Conservation (phyloP, 371 early-diverging fungal genomes). For the Lichtheimia ramosa region DNA sequence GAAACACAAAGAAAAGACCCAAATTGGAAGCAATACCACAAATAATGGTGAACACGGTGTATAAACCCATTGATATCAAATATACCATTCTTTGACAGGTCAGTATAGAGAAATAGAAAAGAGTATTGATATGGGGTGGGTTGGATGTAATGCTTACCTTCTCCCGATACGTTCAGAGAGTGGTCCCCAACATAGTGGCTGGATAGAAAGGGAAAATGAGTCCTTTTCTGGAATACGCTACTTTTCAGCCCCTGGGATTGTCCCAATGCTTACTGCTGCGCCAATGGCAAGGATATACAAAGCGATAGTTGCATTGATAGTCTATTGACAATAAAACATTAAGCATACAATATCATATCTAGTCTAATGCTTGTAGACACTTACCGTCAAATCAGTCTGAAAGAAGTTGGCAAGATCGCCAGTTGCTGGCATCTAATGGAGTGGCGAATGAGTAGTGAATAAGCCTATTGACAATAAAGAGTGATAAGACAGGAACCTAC, state of each 20-base stretch:
- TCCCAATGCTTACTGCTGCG: slow-evolving; percentile 13
- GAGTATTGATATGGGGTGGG: too few relatives aligned
- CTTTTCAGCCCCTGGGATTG: too few relatives aligned
- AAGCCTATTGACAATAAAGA: not conserved
- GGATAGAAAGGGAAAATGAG: too few relatives aligned
- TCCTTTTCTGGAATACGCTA: too few relatives aligned
- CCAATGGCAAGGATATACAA: slow-evolving; percentile 15
- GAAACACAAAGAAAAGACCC: slow-evolving; percentile 35
- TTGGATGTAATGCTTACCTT: slow-evolving; percentile 15
- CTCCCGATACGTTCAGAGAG: slow-evolving; percentile 35
- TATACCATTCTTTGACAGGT: slow-evolving; percentile 15
- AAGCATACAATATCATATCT: not conserved
- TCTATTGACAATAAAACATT: not conserved
- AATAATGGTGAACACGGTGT: slow-evolving; percentile 32
- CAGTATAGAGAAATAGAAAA: too few relatives aligned
- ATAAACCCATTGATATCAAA: slow-evolving; percentile 18
- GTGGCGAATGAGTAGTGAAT: too few relatives aligned
- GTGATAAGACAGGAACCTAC: slow-evolving; percentile 7
- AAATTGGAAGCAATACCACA: slow-evolving; percentile 31
- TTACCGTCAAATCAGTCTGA: slow-evolving; percentile 15
- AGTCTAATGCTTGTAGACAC: not conserved
- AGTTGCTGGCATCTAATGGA: slow-evolving; percentile 36
- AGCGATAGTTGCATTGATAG: slow-evolving; percentile 23
- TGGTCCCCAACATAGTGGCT: slow-evolving; percentile 32
- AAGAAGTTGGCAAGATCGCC: slow-evolving; percentile 24